Evolutionary conservation across 305 asterid genomes (phyloP), one percentile per base, ranked within the genome.

Genomic region (Fraxinus angustifolia): DNA sequence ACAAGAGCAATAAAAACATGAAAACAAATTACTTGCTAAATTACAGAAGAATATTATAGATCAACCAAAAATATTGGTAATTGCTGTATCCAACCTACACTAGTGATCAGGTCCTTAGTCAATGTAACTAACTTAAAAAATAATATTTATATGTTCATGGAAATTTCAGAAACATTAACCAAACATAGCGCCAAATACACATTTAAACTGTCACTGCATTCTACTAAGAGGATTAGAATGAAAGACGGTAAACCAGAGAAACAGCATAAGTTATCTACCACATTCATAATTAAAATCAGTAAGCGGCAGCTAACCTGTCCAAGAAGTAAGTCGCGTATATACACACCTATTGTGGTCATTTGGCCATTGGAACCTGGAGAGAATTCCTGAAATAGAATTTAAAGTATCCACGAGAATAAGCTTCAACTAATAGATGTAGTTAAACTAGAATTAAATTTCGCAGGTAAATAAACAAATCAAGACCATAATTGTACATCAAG

Each of bases 271-370:
- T 53, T 53, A 53, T n/a, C 23, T 76, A 83, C 83, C 62, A 80
- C 50, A 83, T 38, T 8, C 68, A 5, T 81, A 77, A 26, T 21
- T 26, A 68, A 38, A 77, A 60, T 62, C 56, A n/a, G 19, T 26
- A 45, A 42, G 56, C n/a, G 26, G 79, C 79, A 88, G 83, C 87
- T 80, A 33, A 93, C 99, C 99, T 93, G 98, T 82, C 99, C 99
- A 60, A 95, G 97, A 87, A 95, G 96, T 76, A 95, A 90, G 87
- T 95, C 99, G 10, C 99, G 96, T 78, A 95, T 86, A 82, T 92
- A 95, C 2, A 91, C 98, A 7, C 99, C 97, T 96, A 95, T 95
- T 73, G 96, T 91, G 42, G 99, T 91, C 98, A 88, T 91, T 81
- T 85, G 89, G 78, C 98, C 97, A 84, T 90, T 91, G 34, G 97